Evolutionary conservation across 139 green algal genomes (phyloP).

Genomic region (Chloropicon primus): DNA sequence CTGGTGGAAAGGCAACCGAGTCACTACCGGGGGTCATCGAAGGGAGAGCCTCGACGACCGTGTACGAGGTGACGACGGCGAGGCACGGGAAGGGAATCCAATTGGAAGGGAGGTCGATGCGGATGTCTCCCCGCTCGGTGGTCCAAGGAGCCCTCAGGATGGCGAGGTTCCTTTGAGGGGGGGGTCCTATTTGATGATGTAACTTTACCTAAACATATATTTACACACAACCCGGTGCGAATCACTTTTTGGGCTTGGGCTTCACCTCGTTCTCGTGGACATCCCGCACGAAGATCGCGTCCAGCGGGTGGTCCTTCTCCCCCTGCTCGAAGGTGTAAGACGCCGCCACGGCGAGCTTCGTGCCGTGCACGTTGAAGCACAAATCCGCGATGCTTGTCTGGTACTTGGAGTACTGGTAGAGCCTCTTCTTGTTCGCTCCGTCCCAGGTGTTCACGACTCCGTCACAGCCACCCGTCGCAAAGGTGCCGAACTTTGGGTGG

Average conservation of each 20-base stretch:
- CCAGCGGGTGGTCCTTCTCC: conserved; percentile 31
- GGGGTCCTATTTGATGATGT: too few species aligned
- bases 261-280: conserved; percentile 56
- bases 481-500: conserved; percentile 61
- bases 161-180: too few species aligned
- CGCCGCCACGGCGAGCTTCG: conserved; percentile 61
- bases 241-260: conserved; percentile 39
- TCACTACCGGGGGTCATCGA: too few species aligned
- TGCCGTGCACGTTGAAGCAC: conserved; percentile 55
- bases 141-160: too few species aligned
- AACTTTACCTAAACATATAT: too few species aligned
- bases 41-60: too few species aligned
- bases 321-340: conserved; percentile 72
- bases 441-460: conserved; percentile 85
- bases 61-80: too few species aligned
- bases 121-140: too few species aligned
- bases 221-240: too few species aligned
- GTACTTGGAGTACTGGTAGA: conserved; percentile 63
- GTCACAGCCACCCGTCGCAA: conserved; percentile 81
- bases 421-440: conserved; percentile 78
- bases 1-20: too few species aligned
- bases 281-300: conserved; percentile 54
- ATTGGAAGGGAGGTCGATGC: too few species aligned
- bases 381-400: conserved; percentile 67
- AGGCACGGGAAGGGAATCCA: too few species aligned